Percentiles rank a stretch among this genome's conserved stretches.
Conservation (phyloP, 352 stramenopile genomes). For the Phytophthora lateralis region DNA sequence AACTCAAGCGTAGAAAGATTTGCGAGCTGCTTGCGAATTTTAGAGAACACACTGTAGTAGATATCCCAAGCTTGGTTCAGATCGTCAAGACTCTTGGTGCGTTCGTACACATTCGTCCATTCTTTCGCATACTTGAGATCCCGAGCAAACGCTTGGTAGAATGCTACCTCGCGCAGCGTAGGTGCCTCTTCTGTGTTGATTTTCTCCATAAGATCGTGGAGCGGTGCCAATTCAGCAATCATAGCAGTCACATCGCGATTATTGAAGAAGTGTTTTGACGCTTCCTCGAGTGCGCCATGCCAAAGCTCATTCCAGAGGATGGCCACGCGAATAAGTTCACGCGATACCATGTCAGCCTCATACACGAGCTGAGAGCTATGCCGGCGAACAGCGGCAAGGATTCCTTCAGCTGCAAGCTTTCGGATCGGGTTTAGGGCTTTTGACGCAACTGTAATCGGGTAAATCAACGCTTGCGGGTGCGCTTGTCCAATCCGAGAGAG, state of each 20-base stretch:
- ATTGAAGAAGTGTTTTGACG: conserved; percentile 97
- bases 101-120: conserved; percentile 83
- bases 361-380: conserved; percentile 97
- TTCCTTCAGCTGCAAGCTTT: conserved; percentile 91
- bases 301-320: conserved; percentile 99
- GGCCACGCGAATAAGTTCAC: conserved; percentile 99
- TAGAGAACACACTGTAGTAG: conserved; percentile 99
- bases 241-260: conserved; percentile 97
- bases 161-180: conserved; percentile 85
- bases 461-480: conserved; percentile 99
- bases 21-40: conserved; percentile 92
- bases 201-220: conserved; percentile 92
- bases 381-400: conserved; percentile 95
- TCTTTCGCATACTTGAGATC: conserved; percentile 90
- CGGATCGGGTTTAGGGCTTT: conserved; percentile 95
- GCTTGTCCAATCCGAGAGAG: conserved; percentile 94
- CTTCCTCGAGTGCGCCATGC: conserved; percentile 98
- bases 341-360: conserved; percentile 95
- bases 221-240: conserved; percentile 94
- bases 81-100: conserved; percentile 80
- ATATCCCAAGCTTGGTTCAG: conserved; percentile 97
- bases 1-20: conserved; percentile 97
- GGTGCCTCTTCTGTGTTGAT: conserved; percentile 70
- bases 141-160: conserved; percentile 93
- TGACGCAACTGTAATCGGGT: conserved; percentile 97